Evolutionary conservation across 2,329 filamentous ascomycete species (phyloP).

Genomic region (Peltaster fructicola): DNA sequence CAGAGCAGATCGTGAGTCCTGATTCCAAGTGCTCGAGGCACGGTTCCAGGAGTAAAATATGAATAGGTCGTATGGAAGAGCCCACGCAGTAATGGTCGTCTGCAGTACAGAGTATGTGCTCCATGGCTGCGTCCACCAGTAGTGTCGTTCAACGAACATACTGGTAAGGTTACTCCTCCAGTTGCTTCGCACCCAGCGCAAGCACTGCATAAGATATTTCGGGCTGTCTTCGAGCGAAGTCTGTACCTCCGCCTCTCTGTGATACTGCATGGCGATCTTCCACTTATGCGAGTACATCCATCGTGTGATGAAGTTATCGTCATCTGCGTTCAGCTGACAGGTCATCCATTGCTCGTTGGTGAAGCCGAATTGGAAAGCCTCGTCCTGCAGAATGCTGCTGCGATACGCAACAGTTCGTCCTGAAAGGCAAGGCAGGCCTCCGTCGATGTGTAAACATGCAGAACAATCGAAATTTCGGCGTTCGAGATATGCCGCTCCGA

Average conservation of each 20-base stretch:
- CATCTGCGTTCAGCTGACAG: constrained; percentile 85
- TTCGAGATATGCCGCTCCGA: constrained; percentile 82
- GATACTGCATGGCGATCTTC: constrained; percentile 93
- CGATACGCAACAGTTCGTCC: constrained; percentile 86
- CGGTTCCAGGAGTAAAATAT: constrained; percentile 53
- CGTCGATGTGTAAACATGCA: constrained; percentile 85
- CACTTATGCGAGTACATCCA: constrained; percentile 86
- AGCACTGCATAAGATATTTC: constrained; percentile 84
- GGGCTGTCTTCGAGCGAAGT: constrained; percentile 79
- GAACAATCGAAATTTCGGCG: constrained; percentile 94
- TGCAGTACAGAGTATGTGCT: constrained; percentile 85
- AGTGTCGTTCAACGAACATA: constrained; percentile 63
- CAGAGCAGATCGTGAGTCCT: constrained; percentile 29
- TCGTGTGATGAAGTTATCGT: constrained; percentile 94
- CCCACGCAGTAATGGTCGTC: constrained; percentile 80
- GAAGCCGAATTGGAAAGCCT: constrained; percentile 74
- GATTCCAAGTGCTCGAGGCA: constrained; percentile 35
- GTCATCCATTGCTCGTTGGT: constrained; percentile 78
- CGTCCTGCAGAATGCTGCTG: constrained; percentile 69
- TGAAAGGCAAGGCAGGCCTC: constrained; percentile 91
- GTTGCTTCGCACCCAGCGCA: constrained; percentile 90
- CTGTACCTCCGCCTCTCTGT: constrained; percentile 75
- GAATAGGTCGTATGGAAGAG: constrained; percentile 59
- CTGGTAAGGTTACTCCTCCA: constrained; percentile 95
- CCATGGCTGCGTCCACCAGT: constrained; percentile 84